These are phyloP conservation scores for Chaetomiaceae sp. DNA, from an alignment of 2,329 filamentous ascomycete genomes.

Conservation along the genomic window DNA sequence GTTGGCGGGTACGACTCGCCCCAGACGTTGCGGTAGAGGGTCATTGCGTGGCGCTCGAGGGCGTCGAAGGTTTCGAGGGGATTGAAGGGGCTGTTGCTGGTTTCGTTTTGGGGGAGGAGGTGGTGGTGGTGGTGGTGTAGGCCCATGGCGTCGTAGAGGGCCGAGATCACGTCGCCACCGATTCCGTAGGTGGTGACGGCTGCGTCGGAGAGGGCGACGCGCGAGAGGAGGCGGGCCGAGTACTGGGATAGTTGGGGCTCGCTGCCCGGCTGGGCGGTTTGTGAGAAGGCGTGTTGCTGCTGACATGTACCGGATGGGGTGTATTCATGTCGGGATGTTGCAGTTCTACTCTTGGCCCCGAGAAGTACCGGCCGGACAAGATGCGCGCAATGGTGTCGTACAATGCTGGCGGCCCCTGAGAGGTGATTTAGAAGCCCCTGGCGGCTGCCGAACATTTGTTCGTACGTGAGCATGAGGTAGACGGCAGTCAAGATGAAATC, in stretches of 20 bases:
- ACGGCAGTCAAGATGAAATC: not conserved
- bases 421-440: not conserved
- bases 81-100: too few relatives aligned
- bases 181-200: not conserved
- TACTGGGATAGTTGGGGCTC: not conserved
- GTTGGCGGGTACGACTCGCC: not conserved
- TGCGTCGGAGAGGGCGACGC: not conserved
- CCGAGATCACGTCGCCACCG: not conserved
- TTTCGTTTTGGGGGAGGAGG: too few relatives aligned
- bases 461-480: not conserved
- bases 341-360: too few relatives aligned
- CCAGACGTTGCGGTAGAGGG: not conserved
- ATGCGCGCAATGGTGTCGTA: not conserved
- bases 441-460: not conserved
- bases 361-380: not conserved
- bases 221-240: not conserved
- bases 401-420: not conserved
- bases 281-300: not conserved
- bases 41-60: not conserved
- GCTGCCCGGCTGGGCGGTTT: not conserved
- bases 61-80: not conserved
- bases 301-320: too few relatives aligned
- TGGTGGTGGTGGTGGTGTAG: too few relatives aligned
- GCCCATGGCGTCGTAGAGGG: not conserved
- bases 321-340: too few relatives aligned